A percentile compares a stretch with the other conserved stretches of the same genome.
These are phyloP conservation scores for Aspergillus phoenicis DNA, from an alignment of 2,329 filamentous ascomycete genomes.

Conservation along the genomic window DNA sequence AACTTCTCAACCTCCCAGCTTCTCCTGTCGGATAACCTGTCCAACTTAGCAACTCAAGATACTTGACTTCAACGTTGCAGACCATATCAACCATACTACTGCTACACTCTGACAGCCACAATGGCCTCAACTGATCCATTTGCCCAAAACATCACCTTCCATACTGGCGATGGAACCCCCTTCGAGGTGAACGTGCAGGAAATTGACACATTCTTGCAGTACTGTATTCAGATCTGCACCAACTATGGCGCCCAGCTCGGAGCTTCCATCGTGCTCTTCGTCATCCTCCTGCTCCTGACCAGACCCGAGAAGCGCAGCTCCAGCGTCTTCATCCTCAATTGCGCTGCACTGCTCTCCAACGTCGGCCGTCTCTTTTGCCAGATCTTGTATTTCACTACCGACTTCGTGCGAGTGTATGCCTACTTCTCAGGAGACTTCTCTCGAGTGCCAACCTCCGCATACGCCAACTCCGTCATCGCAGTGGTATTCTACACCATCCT, in stretches of 20 bases:
- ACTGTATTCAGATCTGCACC: constrained; percentile 56
- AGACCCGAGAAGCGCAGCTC: constrained; percentile 65
- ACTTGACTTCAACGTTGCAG: background rate
- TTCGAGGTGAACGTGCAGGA: constrained; percentile 46
- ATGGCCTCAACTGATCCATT: constrained; percentile 51
- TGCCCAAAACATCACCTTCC: constrained; percentile 55
- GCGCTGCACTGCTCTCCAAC: constrained; percentile 62
- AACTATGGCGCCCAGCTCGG: constrained; percentile 73
- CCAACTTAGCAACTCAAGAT: background rate
- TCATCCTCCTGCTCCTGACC: constrained; percentile 69
- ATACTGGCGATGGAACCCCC: constrained; percentile 46
- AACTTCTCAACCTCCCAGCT: background rate
- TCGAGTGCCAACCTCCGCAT: constrained; percentile 49
- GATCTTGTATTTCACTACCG: constrained; percentile 60
- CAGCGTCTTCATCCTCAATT: constrained; percentile 67
- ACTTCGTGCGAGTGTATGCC: constrained; percentile 64
- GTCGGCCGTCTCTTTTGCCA: constrained; percentile 53
- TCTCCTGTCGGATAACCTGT: background rate
- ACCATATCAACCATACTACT: background rate
- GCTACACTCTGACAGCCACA: background rate
- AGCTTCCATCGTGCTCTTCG: constrained; percentile 64
- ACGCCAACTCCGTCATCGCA: constrained; percentile 52
- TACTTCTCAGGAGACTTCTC: constrained; percentile 59
- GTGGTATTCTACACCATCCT: constrained; percentile 57
- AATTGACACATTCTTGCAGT: constrained; percentile 51